Base-by-base conservation (phyloP, 2,329 filamentous ascomycete species). In the Colletotrichum acutatum region DNA sequence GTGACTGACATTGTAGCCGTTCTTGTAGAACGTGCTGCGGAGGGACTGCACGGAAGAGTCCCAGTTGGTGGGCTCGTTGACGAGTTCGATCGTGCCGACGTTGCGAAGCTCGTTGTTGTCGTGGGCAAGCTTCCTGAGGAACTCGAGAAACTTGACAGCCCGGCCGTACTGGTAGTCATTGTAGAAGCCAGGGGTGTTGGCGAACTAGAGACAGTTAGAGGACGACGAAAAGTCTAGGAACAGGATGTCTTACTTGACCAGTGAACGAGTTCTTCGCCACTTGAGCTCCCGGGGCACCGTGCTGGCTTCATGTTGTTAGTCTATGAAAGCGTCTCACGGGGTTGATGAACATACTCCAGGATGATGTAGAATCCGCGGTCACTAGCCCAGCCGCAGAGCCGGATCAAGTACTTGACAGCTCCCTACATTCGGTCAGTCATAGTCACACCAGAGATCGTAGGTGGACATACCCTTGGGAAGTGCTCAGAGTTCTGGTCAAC, bases 21-120 rank as follows among this genome's bases (percentile, higher is more conserved):
- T 82, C 4, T 84, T 84, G 76, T 90, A 90, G 79, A 83, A 90
- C 11, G 76, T 79, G 19, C 80, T 78, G 11, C 82, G 77, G 78
- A 88, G 71, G 37, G 77, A 76, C 26, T 75, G 80, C 1, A 78
- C 78, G 6, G 76, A 76, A 12, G 79, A 75, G 61, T 83, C 79
- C 53, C 74, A 74, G 62, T 84, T 83, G 14, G 86, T 78, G 4
- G 90, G 89, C 78, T 91, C 90, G 76, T 91, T 91, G 66, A 91
- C 81, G 14, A 91, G 79, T 77, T 89, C 85, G 49, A 91, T 78
- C 86, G 90, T 90, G 68, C 89, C 89, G 30, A 91, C 89, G 57
- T 87, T 90, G 66, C 84, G 80, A 77, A 87, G 89, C 34, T 83
- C 83, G 46, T 79, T 64, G 71, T 84, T 85, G 49, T 77, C 81